Evolutionary conservation across 371 early-diverging fungal species (phyloP).

Genomic region (Rhizopus stolonifer): DNA sequence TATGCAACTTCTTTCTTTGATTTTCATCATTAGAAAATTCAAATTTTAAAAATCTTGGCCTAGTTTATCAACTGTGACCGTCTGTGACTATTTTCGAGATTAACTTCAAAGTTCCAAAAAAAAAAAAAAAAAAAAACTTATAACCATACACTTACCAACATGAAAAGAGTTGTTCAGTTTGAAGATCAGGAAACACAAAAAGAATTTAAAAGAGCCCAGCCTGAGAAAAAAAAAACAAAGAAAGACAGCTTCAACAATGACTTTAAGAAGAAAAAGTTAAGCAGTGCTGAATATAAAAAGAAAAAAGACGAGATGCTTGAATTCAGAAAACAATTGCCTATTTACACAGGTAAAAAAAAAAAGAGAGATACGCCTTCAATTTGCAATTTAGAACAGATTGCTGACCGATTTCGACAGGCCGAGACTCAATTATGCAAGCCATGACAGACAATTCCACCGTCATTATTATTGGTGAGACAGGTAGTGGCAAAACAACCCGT

Average conservation of each 20-base stretch:
- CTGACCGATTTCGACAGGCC: constrained; percentile 35
- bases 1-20: too few species aligned
- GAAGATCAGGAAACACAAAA: constrained; percentile 21
- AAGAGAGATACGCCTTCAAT: background rate
- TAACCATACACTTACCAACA: background rate
- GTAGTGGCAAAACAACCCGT: constrained; percentile 68
- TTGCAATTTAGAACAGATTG: background rate
- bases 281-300: constrained; percentile 24
- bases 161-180: constrained; percentile 29
- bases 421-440: constrained; percentile 58
- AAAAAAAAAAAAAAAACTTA: background rate
- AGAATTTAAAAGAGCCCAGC: constrained; percentile 14
- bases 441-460: constrained; percentile 55
- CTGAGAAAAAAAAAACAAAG: constrained; percentile 18
- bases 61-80: constrained; percentile 2
- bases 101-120: background rate
- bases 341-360: constrained; percentile 39
- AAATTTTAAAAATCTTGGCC: too few species aligned
- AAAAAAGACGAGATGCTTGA: constrained; percentile 41
- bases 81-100: background rate
- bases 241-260: constrained; percentile 17
- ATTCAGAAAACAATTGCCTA: constrained; percentile 47
- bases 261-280: constrained; percentile 15
- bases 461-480: constrained; percentile 68
- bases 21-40: too few species aligned